Base-by-base conservation (phyloP, 257 asterid genomes). In the Solanum bulbocastanum region DNA sequence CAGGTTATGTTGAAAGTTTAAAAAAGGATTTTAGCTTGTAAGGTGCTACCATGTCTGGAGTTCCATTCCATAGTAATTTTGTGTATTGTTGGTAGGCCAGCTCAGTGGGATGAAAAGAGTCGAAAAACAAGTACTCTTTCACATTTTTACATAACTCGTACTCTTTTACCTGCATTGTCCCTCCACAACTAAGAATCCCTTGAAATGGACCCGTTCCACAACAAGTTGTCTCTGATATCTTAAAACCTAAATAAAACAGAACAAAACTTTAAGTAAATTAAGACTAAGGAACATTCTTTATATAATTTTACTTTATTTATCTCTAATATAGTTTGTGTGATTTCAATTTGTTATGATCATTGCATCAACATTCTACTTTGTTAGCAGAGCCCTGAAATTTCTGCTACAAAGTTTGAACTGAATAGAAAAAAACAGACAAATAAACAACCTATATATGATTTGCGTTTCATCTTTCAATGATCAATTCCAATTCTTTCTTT, bases 111-210 rank as follows among this genome's bases (percentile, higher is more conserved):
- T 72, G 79, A 72, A 3, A 0, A 8, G 78, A 32, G 6, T 71
- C 78, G n/a, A 72, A 72, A 33, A 72, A 72, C 25, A 72, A 18
- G 25, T 72, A 72, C n/a, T 72, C 79, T 8, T 33, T 33, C 33
- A 92, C 93, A 72, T 92, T 87, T 12, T 89, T 72, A 44, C 56
- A 94, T 35, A 93, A 82, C 62, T 91, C 89, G 16, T 46, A 93
- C 18, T 92, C 91, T 87, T 89, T 88, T 5, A 88, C 90, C 14
- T 20, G 44, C 84, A 95, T 91, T 86, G 87, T 92, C 4, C 95
- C 95, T 73, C 97, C 96, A 69, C 96, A 94, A 89, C 92, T 93
- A 86, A 52, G 44, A 10, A 65, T n/a, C 15, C 94, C 97, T 40
- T 90, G 83, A 13, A 78, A 91, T 32, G 86, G 92, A 78, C 97